Evolutionary conservation across 495 filamentous ascomycete species (phyloP).

Genomic region (Lasiosphaeris hirsuta): DNA sequence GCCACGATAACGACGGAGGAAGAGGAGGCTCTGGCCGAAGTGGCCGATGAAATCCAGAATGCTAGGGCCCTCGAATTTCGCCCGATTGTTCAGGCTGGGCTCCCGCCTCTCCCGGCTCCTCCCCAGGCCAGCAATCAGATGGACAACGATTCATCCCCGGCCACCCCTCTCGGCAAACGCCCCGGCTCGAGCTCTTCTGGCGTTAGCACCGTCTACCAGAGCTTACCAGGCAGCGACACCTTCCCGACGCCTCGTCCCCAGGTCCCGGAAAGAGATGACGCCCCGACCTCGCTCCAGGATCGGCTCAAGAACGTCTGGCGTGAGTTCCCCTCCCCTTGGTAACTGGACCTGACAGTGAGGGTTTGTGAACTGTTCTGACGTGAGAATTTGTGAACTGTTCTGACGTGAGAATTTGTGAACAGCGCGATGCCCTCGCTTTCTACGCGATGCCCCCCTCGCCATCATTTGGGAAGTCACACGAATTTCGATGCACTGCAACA

Average conservation of each 20-base stretch:
- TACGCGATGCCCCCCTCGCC: constrained; percentile 37
- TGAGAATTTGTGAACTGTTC: neutral
- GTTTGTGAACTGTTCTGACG: constrained; percentile 1
- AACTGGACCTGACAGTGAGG: no score
- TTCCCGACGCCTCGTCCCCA: neutral
- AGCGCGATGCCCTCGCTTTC: constrained; percentile 38
- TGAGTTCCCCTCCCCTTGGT: constrained; percentile 8
- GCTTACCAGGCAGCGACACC: neutral
- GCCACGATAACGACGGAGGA: no score
- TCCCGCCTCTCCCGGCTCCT: no score
- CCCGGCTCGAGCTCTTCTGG: no score
- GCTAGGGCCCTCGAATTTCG: no score
- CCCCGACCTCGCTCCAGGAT: neutral
- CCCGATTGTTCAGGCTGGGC: no score
- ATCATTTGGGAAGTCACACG: constrained; percentile 47
- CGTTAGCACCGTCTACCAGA: no score
- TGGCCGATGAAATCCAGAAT: no score
- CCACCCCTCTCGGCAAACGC: no score
- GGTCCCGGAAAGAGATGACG: neutral
- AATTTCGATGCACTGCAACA: constrained; percentile 39
- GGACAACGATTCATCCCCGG: no score
- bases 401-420: neutral
- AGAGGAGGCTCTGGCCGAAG: no score
- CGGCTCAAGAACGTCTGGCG: constrained; percentile 32
- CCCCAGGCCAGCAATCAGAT: no score